Conservation (phyloP, 441 rosid genomes). For the Rhodomyrtus psidioides region DNA sequence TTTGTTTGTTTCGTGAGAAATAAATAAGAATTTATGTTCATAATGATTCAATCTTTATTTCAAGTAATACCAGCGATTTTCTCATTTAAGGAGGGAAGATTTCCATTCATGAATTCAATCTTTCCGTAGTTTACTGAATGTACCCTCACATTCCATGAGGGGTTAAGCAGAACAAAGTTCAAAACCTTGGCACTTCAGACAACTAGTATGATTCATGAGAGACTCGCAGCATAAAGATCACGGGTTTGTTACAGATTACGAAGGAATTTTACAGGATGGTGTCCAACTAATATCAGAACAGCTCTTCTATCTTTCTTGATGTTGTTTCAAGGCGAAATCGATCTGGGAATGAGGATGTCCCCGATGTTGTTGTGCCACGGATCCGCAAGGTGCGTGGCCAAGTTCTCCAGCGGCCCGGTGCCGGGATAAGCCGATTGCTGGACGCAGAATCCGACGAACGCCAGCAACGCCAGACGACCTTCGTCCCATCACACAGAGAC, state of each 20-base stretch:
- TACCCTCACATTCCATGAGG: not conserved
- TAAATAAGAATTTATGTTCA: not conserved
- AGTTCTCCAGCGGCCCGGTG: constrained; percentile 94
- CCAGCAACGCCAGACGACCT: constrained; percentile 88
- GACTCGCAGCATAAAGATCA: not conserved
- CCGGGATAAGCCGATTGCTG: constrained; percentile 97
- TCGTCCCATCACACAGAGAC: not conserved
- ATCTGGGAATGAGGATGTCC: constrained; percentile 56
- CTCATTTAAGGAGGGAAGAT: not conserved
- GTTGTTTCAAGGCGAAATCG: constrained; percentile 17
- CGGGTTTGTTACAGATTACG: constrained; percentile 16
- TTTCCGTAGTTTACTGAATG: not conserved
- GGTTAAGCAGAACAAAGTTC: not conserved
- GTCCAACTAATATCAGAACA: not conserved
- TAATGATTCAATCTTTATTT: no score
- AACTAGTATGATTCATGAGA: not conserved
- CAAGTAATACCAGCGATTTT: not conserved
- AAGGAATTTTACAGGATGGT: constrained; percentile 21
- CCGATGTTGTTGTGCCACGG: constrained; percentile 99
- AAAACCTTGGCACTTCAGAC: not conserved
- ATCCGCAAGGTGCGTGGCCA: constrained; percentile 92
- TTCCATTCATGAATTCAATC: not conserved
- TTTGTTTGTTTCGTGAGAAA: fast-evolving
- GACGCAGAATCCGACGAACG: constrained; percentile 88
- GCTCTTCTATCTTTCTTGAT: not conserved